A percentile compares a stretch with the other conserved stretches of the same genome.
Conservation (phyloP, 2,329 filamentous ascomycete species). For the Penicillium psychrosexuale region DNA sequence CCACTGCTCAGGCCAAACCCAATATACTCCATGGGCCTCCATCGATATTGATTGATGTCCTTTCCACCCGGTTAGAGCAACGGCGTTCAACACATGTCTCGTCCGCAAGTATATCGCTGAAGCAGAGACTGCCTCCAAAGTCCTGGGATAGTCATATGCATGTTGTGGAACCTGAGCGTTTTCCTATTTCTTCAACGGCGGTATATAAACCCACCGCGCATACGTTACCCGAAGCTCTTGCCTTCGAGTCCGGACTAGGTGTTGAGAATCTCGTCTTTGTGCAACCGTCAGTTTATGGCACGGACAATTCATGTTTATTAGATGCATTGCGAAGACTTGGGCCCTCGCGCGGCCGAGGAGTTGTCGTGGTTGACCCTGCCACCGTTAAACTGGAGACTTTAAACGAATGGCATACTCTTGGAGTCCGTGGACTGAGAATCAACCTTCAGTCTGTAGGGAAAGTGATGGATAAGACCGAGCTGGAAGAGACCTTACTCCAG, state of each 20-base stretch:
- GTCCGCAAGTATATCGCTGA: constrained; percentile 14
- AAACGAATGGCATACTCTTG: constrained; percentile 54
- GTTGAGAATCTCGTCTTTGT: constrained; percentile 58
- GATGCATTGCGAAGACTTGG: constrained; percentile 53
- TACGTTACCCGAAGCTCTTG: constrained; percentile 50
- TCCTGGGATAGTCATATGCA: constrained; percentile 66
- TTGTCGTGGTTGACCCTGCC: constrained; percentile 56
- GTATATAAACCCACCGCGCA: constrained; percentile 52
- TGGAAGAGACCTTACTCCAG: constrained; percentile 43
- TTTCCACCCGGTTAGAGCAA: constrained; percentile 7
- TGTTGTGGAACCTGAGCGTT: constrained; percentile 54
- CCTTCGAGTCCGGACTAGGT: constrained; percentile 52
- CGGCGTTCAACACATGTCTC: constrained; percentile 14
- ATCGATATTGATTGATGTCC: constrained; percentile 17
- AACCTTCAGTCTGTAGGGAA: constrained; percentile 57
- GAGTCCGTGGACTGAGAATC: constrained; percentile 58
- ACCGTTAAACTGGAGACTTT: constrained; percentile 41
- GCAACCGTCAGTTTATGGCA: constrained; percentile 61
- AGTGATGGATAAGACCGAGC: constrained; percentile 38
- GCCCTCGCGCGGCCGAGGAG: constrained; percentile 50
- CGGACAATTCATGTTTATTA: constrained; percentile 59
- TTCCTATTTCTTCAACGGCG: constrained; percentile 49
- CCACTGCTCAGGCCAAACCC: constrained; percentile 23
- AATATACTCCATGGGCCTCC: constrained; percentile 13
- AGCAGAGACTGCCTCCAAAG: constrained; percentile 27